These are phyloP conservation scores for Prunus mira DNA, from an alignment of 306 rosid species.

Conservation along the genomic window DNA sequence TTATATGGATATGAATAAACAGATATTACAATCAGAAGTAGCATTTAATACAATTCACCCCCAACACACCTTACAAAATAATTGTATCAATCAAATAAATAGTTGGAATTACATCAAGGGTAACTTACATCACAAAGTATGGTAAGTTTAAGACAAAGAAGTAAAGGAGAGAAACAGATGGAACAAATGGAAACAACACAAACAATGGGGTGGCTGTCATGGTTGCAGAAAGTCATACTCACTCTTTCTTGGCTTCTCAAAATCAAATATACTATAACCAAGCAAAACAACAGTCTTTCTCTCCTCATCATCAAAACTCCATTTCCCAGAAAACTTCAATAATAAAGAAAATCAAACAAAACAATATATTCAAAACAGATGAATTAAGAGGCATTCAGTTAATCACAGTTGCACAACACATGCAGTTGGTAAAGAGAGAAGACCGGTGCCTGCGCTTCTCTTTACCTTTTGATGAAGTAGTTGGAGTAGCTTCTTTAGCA, in stretches of 20 bases:
- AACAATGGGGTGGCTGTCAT: neutral
- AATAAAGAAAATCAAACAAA: conserved; percentile 17
- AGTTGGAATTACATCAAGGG: conserved; percentile 20
- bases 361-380: neutral
- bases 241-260: conserved; percentile 8
- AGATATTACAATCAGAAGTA: conserved; percentile 31
- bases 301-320: conserved; percentile 30
- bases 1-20: conserved; percentile 16
- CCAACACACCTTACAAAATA: conserved; percentile 20
- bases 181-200: neutral
- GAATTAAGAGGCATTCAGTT: conserved; percentile 27
- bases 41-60: conserved; percentile 14
- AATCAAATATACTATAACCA: conserved; percentile 7
- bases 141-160: neutral
- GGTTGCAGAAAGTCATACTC: neutral
- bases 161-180: neutral
- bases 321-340: conserved; percentile 22
- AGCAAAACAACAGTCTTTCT: conserved; percentile 13
- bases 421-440: conserved; percentile 67
- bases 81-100: conserved; percentile 31
- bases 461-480: conserved; percentile 48
- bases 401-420: conserved; percentile 73
- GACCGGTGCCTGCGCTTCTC: conserved; percentile 52
- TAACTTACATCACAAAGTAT: conserved; percentile 20
- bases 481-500: conserved; percentile 23